Percentiles rank a stretch among this genome's conserved stretches.
Conservation (phyloP, 768 basidiomycete species). For the Mycena polygramma region DNA sequence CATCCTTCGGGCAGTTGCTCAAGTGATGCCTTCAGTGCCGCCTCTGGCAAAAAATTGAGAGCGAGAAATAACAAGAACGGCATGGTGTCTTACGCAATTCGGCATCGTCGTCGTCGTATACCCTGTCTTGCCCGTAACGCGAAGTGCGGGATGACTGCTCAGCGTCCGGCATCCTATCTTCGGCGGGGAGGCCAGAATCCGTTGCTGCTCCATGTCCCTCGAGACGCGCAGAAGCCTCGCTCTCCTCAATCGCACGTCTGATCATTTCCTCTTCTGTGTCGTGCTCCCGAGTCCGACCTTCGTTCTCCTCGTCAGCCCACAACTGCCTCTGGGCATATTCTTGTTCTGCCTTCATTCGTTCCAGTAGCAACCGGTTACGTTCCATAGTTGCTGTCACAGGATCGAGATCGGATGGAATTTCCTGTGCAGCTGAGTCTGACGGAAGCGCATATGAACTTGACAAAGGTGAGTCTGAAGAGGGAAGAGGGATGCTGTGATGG, state of each 20-base stretch:
- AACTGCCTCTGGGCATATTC: slow-evolving; percentile 74
- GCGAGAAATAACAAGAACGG: neutral
- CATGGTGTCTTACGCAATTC: slow-evolving; percentile 62
- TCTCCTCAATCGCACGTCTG: slow-evolving; percentile 72
- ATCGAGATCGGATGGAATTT: slow-evolving; percentile 54
- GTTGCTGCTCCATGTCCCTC: slow-evolving; percentile 41
- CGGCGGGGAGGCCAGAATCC: slow-evolving; percentile 39
- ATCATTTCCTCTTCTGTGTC: slow-evolving; percentile 72
- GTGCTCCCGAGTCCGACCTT: slow-evolving; percentile 52
- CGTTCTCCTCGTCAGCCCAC: slow-evolving; percentile 55
- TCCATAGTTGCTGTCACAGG: slow-evolving; percentile 78
- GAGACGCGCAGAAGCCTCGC: slow-evolving; percentile 57
- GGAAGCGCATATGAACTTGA: slow-evolving; percentile 36
- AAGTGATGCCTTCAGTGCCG: slow-evolving; percentile 87
- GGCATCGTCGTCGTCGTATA: slow-evolving; percentile 90
- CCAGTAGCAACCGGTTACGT: slow-evolving; percentile 69
- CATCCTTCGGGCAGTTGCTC: slow-evolving; percentile 72
- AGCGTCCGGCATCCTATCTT: slow-evolving; percentile 36
- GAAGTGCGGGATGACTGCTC: slow-evolving; percentile 14
- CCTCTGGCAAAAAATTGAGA: slow-evolving; percentile 53
- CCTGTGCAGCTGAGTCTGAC: slow-evolving; percentile 28
- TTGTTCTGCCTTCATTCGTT: slow-evolving; percentile 75
- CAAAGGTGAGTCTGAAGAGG: slow-evolving; percentile 35
- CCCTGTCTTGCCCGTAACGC: slow-evolving; percentile 49
- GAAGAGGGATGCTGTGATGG: slow-evolving; percentile 45